phyloP scores from a whole-genome alignment of 1,284 basidiomycete species.

The Pseudozyma sp. region DNA sequence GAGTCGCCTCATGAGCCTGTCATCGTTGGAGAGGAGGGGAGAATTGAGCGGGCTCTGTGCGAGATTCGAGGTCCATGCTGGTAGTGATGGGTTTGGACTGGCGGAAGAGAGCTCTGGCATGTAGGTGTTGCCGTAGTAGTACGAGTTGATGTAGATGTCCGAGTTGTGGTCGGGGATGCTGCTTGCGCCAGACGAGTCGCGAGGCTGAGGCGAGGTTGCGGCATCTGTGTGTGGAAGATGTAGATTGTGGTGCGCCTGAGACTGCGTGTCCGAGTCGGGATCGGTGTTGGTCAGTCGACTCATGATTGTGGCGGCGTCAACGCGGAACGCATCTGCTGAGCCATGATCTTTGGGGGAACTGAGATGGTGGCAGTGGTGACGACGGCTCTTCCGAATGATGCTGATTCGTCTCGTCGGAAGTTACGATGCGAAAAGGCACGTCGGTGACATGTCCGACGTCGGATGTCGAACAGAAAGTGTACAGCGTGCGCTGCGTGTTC shows the following conservation, averaged over 20 bases:
- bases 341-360: slow-evolving; percentile 3
- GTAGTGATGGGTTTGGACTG: slow-evolving; percentile 11
- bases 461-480: too few species aligned
- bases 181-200: slow-evolving; percentile 39
- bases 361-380: slow-evolving; percentile 10
- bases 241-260: slow-evolving; percentile 2
- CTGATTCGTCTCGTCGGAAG: neutral
- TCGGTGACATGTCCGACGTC: too few species aligned
- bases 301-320: slow-evolving; percentile 4
- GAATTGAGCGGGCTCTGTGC: slow-evolving; percentile 26
- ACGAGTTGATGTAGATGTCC: slow-evolving; percentile 53
- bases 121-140: slow-evolving; percentile 53
- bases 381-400: slow-evolving; percentile 1
- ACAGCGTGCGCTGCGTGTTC: too few species aligned
- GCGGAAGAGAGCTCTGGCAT: slow-evolving; percentile 36
- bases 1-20: slow-evolving; percentile 36
- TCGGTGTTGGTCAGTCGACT: neutral
- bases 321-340: neutral
- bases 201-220: slow-evolving; percentile 21
- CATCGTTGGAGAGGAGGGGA: slow-evolving; percentile 30
- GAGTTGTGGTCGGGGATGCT: slow-evolving; percentile 51
- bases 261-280: neutral
- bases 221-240: slow-evolving; percentile 25
- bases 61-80: slow-evolving; percentile 18
- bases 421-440: too few species aligned